phyloP scores from a whole-genome alignment of 208 protist genomes.

The Leishmania turanica region DNA sequence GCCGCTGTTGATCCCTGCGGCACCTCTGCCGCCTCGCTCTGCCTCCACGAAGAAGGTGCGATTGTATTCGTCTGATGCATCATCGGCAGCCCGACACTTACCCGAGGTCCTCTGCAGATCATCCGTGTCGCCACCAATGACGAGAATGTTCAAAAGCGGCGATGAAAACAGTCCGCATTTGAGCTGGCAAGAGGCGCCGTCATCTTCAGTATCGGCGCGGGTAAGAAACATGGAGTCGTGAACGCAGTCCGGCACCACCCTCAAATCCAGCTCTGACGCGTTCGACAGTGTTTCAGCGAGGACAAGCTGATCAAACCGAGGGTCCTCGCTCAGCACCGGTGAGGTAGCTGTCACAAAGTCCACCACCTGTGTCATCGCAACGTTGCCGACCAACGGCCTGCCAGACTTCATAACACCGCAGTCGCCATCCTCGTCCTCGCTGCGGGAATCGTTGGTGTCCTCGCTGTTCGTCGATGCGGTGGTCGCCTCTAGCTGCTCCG shows the following conservation, averaged over 20 bases:
- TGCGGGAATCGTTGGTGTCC: neutral
- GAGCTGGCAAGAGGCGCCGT: no score
- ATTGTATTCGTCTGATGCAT: neutral
- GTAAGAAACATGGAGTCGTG: neutral
- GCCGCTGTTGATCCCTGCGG: neutral
- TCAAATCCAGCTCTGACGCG: neutral
- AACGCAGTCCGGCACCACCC: slow-evolving; percentile 4
- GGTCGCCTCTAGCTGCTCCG: neutral
- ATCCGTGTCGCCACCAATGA: no score
- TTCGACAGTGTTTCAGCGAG: slow-evolving; percentile 1
- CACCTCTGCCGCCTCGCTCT: neutral
- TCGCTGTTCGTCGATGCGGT: neutral
- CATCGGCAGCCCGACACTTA: no score
- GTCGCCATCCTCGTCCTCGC: slow-evolving; percentile 9
- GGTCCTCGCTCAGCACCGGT: slow-evolving; percentile 16
- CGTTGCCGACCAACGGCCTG: slow-evolving; percentile 9
- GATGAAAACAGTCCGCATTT: neutral
- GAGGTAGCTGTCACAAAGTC: slow-evolving; percentile 8
- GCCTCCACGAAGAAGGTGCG: neutral
- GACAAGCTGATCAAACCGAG: slow-evolving; percentile 18
- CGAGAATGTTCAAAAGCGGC: neutral
- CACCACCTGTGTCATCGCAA: slow-evolving; percentile 9
- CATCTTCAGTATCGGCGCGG: neutral
- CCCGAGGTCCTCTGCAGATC: neutral
- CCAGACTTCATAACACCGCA: neutral